Evolutionary conservation across 176 grass and related monocot species (phyloP).

Genomic region (Aegilops longissima): DNA sequence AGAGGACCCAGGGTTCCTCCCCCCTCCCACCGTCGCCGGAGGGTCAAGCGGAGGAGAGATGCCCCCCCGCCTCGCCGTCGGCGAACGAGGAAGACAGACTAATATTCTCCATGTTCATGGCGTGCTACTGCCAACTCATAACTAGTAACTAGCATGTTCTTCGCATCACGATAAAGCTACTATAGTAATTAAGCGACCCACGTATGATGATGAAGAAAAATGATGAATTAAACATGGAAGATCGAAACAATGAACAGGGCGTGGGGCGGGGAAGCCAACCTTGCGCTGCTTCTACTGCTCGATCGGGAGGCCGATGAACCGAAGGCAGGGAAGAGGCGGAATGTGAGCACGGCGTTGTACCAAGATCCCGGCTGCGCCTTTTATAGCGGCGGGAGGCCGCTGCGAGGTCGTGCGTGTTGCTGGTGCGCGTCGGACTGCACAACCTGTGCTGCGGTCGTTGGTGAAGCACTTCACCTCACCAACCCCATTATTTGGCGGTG

Average conservation of each 20-base stretch:
- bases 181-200: not conserved
- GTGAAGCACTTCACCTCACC: not conserved
- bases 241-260: not conserved
- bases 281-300: not conserved
- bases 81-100: no score
- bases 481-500: not conserved
- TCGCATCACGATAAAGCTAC: not conserved
- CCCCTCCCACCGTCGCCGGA: no score
- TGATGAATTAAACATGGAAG: not conserved
- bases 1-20: not conserved
- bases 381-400: not conserved
- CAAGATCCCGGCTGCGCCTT: not conserved
- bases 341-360: not conserved
- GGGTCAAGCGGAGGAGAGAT: not conserved
- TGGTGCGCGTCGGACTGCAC: not conserved
- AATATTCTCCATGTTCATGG: no score
- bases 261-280: not conserved
- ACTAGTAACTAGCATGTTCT: not conserved
- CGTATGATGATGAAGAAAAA: not conserved
- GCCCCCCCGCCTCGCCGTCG: no score
- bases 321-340: not conserved
- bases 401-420: not conserved
- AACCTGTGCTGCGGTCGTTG: not conserved
- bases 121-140: not conserved
- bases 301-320: not conserved